A percentile compares a stretch with the other conserved stretches of the same genome.
Conservation (phyloP, 2,329 filamentous ascomycete species). For the Stagonosporopsis cucurbitacearum region DNA sequence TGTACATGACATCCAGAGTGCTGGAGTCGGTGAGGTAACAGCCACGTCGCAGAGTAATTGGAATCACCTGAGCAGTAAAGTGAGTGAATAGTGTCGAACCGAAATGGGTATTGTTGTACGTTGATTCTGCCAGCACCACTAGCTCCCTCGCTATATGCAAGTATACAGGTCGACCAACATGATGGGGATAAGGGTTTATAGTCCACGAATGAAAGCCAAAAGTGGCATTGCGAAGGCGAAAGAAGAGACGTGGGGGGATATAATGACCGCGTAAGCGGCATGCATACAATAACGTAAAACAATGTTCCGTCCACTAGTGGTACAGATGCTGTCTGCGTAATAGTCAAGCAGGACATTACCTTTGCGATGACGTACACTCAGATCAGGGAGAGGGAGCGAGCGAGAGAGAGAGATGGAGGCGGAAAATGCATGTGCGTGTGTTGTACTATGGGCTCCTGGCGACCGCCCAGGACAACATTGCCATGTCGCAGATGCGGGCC, state of each 20-base stretch:
- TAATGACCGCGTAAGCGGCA: conserved; percentile 18
- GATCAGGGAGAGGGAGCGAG: too few relatives aligned
- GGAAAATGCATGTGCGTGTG: not conserved
- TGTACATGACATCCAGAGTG: conserved; percentile 7
- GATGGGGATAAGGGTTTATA: conserved; percentile 5
- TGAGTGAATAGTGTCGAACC: conserved; percentile 9
- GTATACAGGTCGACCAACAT: conserved; percentile 10
- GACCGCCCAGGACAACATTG: conserved; percentile 53
- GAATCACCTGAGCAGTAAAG: not conserved
- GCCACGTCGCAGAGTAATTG: not conserved
- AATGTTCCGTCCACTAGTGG: conserved; percentile 12
- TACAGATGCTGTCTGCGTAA: conserved; percentile 7
- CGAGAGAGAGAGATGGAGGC: too few relatives aligned
- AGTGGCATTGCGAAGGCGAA: conserved; percentile 20
- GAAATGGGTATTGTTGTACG: conserved; percentile 20
- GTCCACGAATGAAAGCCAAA: conserved; percentile 11
- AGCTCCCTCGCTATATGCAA: conserved; percentile 21
- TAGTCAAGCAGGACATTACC: not conserved
- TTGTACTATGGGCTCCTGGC: conserved; percentile 24
- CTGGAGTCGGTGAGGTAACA: conserved; percentile 1
- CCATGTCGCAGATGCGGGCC: conserved; percentile 58
- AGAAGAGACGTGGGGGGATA: conserved; percentile 18
- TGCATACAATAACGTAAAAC: conserved; percentile 20
- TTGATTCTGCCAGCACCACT: conserved; percentile 12
- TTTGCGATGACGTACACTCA: not conserved